Percentiles rank a stretch among this genome's conserved stretches.
phyloP scores from a whole-genome alignment of 1,139 yeast genomes.

The Blastobotrys illinoisensis region DNA sequence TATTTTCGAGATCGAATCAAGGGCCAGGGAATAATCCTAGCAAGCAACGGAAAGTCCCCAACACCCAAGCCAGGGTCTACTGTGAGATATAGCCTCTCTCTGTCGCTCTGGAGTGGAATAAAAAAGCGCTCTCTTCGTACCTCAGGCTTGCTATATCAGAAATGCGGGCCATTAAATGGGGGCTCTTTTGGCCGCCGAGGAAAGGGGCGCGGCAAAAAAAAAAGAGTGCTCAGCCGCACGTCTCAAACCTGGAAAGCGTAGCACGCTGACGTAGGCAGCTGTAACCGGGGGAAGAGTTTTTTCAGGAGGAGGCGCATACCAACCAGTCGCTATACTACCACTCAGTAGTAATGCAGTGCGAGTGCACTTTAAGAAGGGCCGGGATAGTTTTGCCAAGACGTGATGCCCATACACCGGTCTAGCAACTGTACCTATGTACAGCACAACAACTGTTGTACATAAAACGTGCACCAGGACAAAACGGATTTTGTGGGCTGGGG shows the following conservation, averaged over 20 bases:
- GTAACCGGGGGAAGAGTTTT: not conserved
- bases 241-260: not conserved
- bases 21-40: not conserved
- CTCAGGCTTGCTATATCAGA: not conserved
- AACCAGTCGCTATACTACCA: not conserved
- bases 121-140: not conserved
- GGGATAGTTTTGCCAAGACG: no score
- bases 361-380: no score
- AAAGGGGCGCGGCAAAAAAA: not conserved
- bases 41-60: not conserved
- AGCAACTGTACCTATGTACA: no score
- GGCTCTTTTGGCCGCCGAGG: not conserved
- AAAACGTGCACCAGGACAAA: no score
- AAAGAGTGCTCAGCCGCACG: not conserved
- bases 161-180: not conserved
- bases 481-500: no score
- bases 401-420: no score
- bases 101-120: not conserved
- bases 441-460: no score
- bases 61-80: not conserved
- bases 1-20: not conserved
- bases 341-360: no score
- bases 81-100: not conserved
- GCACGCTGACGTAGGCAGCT: not conserved
- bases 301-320: not conserved